Evolutionary conservation across 805 yeast species (phyloP), one percentile per base, ranked within the genome.

Genomic region (Nakazawaea ambrosiae): DNA sequence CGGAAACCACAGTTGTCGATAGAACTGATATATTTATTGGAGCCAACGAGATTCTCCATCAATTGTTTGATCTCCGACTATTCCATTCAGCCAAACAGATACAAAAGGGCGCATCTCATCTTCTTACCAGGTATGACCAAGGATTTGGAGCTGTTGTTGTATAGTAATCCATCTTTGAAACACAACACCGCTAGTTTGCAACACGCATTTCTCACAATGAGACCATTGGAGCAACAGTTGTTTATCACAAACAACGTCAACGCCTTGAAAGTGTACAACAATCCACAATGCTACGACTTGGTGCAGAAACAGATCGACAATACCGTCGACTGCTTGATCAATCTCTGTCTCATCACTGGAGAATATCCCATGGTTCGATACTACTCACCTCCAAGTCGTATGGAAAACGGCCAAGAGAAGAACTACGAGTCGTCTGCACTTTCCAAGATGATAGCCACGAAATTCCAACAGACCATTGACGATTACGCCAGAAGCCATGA

Each of bases 311-410:
- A 81, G 40, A 65, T 86, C 12, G 61, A 68, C 15, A 58, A 58
- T 36, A 74, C 83, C 0, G 86, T 90, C 1, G 62, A 72, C 27
- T 57, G 86, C 17, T 63, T 92, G 46, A 75, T 87, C 22, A 75
- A 80, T 46, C 49, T 86, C 18, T 84, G 95, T 65, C 73, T 83
- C 6, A 53, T 82, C 8, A 77, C 92, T 1, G 94, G 94, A 11
- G 97, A 89, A 51, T 85, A 82, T 48, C 98, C 98, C 2, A 72
- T 82, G 31, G 75, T 92, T 16, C 68, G 98, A 47, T 85, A 75
- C 58, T 80, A 77, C 51, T 65, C 75, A 7, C 70, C 79, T 4
- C n/a, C n/a, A n/a, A n/a, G n/a, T n/a, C n/a, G n/a, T n/a, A n/a
- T n/a, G n/a, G 71, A 71, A 29, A 63, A 70, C 14, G 15, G 15